Evolutionary conservation across 768 basidiomycete genomes (phyloP).

Genomic region (Tephrocybe sp.): DNA sequence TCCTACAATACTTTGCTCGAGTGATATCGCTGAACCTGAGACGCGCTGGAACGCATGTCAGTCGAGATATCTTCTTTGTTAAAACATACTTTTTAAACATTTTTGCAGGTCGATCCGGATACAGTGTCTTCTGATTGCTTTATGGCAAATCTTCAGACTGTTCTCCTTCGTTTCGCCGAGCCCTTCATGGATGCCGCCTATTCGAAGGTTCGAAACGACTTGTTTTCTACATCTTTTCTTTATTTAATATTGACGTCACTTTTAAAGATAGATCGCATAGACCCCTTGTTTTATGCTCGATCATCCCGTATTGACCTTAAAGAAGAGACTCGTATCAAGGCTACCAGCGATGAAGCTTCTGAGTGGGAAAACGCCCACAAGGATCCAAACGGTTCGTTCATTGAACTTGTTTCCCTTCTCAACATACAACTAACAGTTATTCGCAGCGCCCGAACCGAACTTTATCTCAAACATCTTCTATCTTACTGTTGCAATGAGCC

Average conservation of each 20-base stretch:
- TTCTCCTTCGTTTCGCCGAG: conserved; percentile 83
- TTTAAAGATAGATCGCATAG: conserved; percentile 84
- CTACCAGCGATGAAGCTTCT: conserved; percentile 82
- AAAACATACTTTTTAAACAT: neutral
- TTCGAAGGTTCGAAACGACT: conserved; percentile 59
- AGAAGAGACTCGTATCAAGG: conserved; percentile 94
- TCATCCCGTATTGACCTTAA: conserved; percentile 70
- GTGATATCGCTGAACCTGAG: conserved; percentile 75
- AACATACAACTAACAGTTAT: neutral
- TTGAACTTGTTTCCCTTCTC: neutral
- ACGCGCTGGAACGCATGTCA: conserved; percentile 87
- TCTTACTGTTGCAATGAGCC: conserved; percentile 80
- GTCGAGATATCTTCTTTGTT: conserved; percentile 7
- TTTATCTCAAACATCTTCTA: conserved; percentile 97
- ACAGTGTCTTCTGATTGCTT: conserved; percentile 91
- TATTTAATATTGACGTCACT: neutral
- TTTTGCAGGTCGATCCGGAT: conserved; percentile 67
- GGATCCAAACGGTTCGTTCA: conserved; percentile 37
- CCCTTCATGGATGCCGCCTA: conserved; percentile 94
- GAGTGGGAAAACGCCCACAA: conserved; percentile 61
- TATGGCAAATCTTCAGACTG: conserved; percentile 85
- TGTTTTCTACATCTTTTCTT: neutral
- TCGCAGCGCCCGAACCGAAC: conserved; percentile 65
- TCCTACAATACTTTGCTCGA: conserved; percentile 77
- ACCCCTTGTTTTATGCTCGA: conserved; percentile 74